Conservation (phyloP, 805 yeast genomes). For the Candida tibetensis region DNA sequence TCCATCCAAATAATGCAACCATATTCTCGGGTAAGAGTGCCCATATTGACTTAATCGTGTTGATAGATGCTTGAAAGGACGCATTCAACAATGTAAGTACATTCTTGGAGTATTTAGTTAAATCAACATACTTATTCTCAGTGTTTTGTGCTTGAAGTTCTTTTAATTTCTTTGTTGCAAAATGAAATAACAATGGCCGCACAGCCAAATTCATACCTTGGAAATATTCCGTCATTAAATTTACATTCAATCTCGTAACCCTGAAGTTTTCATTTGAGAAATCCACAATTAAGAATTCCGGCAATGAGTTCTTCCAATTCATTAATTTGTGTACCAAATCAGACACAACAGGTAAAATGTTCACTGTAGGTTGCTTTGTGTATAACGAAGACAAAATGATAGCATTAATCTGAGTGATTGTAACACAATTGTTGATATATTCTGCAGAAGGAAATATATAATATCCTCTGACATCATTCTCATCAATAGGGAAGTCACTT, state of each 20-base stretch:
- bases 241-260: slow-evolving; percentile 65
- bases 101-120: slow-evolving; percentile 64
- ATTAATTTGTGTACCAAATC: slow-evolving; percentile 64
- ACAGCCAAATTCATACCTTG: slow-evolving; percentile 81
- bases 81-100: slow-evolving; percentile 69
- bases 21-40: slow-evolving; percentile 69
- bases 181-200: slow-evolving; percentile 72
- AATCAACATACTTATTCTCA: slow-evolving; percentile 55
- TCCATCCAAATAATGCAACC: slow-evolving; percentile 85
- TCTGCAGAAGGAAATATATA: slow-evolving; percentile 79
- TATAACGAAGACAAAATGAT: slow-evolving; percentile 65
- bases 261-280: slow-evolving; percentile 51
- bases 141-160: slow-evolving; percentile 39
- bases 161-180: slow-evolving; percentile 64
- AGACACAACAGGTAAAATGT: slow-evolving; percentile 70
- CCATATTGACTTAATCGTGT: slow-evolving; percentile 72
- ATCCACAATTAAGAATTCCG: slow-evolving; percentile 63
- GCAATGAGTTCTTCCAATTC: slow-evolving; percentile 65
- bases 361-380: slow-evolving; percentile 73
- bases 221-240: slow-evolving; percentile 78
- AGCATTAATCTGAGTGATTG: slow-evolving; percentile 76
- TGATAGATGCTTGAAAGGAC: slow-evolving; percentile 77
- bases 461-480: slow-evolving; percentile 55
- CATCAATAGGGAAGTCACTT: slow-evolving; percentile 33
- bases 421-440: slow-evolving; percentile 71